These are phyloP conservation scores for Cladophialophora exuberans DNA, from an alignment of 2,329 filamentous ascomycete species.

Conservation along the genomic window DNA sequence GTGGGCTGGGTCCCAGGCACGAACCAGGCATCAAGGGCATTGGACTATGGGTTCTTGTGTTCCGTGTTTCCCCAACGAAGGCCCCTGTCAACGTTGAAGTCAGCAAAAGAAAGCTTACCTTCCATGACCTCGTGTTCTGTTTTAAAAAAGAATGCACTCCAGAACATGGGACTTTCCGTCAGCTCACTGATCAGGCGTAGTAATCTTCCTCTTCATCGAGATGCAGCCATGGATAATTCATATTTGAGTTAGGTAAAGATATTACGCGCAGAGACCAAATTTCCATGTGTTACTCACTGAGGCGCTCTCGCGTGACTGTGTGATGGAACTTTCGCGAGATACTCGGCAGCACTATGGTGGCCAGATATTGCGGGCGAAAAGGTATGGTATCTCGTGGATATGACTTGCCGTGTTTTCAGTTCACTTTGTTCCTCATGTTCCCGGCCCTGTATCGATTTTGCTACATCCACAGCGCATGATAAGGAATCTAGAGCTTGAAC, in stretches of 20 bases:
- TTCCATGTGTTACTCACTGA: neutral
- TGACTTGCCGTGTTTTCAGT: too few relatives aligned
- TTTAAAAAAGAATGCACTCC: neutral
- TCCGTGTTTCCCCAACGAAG: slow-evolving; percentile 2
- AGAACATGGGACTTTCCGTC: neutral
- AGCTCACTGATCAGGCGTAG: too few relatives aligned
- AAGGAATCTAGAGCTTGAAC: neutral
- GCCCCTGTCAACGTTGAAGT: neutral
- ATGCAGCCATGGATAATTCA: neutral
- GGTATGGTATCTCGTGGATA: too few relatives aligned
- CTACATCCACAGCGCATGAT: neutral
- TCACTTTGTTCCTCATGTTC: too few relatives aligned
- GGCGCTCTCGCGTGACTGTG: too few relatives aligned
- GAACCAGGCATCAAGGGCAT: too few relatives aligned
- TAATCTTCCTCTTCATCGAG: too few relatives aligned
- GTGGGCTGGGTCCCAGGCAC: too few relatives aligned
- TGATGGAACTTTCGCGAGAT: too few relatives aligned
- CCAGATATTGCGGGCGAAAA: too few relatives aligned
- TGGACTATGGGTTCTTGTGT: too few relatives aligned
- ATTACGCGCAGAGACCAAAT: neutral
- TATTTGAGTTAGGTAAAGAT: neutral
- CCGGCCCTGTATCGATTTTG: neutral
- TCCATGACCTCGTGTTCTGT: neutral
- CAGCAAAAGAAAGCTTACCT: neutral
- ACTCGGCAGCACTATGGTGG: too few relatives aligned